Evolutionary conservation across 352 stramenopile species (phyloP), one percentile per base, ranked within the genome.

Genomic region (Thraustotheca clavata): DNA sequence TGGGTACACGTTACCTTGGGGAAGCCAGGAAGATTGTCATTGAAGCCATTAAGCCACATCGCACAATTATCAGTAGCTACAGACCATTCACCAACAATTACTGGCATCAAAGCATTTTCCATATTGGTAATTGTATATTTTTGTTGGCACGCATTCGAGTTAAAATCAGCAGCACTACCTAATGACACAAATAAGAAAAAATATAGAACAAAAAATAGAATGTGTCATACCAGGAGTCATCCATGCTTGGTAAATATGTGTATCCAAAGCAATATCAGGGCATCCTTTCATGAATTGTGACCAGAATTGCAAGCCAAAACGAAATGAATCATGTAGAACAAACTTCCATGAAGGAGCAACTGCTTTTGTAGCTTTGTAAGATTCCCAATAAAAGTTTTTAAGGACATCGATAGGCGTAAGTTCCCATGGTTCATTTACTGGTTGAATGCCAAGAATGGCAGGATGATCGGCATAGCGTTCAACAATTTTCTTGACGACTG

Each of bases 311-410:
- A 87, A 67, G 4, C 74, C 76, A 55, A 98, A 97, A 46, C 90
- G 83, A 76, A 98, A 98, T 47, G 88, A 97, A 76, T 98, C 94
- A 76, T 98, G 92, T 61, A 98, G 89, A 52, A 98, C 86, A 67
- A 97, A 98, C 69, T 97, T 97, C 94, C 94, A 98, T 49, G 95
- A 86, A 0, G 91, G 92, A 18, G 92, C 94, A 27, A 88, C 74
- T 46, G 74, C 76, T 70, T 97, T 96, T 29, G 98, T 80, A 60
- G 93, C 91, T 63, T 97, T 89, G 76, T 98, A 98, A 40, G 86
- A 89, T 71, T 98, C 94, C 92, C 91, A 98, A 77, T 98, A 98
- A 73, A 97, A 98, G 20, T 93, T 73, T 71, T 97, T 97, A 47
- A 98, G 74, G 26, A 89, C 73, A 9, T 96, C 60, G 43, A 98